These are phyloP conservation scores for Solanum rostratum DNA, from an alignment of 257 asterid genomes.

Conservation along the genomic window DNA sequence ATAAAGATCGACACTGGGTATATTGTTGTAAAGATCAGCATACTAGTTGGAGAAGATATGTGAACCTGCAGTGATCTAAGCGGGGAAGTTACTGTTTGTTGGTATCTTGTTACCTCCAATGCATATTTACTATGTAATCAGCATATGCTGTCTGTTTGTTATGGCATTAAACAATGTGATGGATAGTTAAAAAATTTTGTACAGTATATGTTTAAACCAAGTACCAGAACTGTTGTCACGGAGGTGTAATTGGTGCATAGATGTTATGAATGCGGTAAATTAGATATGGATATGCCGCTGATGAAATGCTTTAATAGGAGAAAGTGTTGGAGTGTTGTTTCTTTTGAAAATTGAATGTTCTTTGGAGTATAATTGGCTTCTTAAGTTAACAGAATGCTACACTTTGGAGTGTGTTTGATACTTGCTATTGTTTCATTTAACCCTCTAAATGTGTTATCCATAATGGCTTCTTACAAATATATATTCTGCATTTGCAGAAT, in stretches of 20 bases:
- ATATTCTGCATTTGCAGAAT: slow-evolving; percentile 1
- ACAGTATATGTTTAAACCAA: background rate
- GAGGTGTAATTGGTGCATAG: background rate
- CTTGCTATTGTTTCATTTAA: background rate
- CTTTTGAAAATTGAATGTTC: background rate
- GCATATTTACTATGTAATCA: background rate
- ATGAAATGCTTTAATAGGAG: background rate
- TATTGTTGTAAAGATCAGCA: too few relatives aligned
- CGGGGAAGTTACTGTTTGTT: background rate
- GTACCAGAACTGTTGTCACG: background rate
- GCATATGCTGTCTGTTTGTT: background rate
- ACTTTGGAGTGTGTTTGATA: background rate
- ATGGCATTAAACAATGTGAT: background rate
- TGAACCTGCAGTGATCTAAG: background rate
- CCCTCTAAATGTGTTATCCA: background rate
- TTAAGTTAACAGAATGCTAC: background rate
- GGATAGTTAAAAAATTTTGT: background rate
- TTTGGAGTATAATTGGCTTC: background rate
- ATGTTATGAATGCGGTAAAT: too few relatives aligned
- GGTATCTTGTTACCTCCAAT: background rate
- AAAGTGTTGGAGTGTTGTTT: background rate
- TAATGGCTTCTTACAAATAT: background rate
- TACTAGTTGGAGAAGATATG: background rate
- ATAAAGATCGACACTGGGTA: too few relatives aligned
- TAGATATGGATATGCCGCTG: background rate